Base-by-base conservation (phyloP, 768 basidiomycete species). In the Phaeotremella fagi region DNA sequence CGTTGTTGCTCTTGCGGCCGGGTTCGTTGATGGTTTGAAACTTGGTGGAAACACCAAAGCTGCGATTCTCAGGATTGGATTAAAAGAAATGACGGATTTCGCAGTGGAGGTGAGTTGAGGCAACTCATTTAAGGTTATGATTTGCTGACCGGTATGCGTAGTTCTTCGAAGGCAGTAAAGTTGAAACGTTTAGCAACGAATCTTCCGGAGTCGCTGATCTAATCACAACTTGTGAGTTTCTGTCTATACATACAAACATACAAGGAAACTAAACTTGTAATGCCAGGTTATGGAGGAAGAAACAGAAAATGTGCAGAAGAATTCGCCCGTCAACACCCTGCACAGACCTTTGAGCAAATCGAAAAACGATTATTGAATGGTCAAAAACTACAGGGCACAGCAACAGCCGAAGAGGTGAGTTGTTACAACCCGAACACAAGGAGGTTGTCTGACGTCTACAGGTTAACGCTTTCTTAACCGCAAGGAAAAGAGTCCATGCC, bases 1-100 rank as follows among this genome's bases (percentile, higher is more conserved):
- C 55, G 70, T 79, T 35, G 78, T 79, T 14, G 78, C 78, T 2
- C 68, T 79, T n/a, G 78, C 78, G 7, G 78, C 78, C 18, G 78
- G 78, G 0, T 68, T 79, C 29, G 67, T 75, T 12, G 78, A 79
- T 54, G 78, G 78, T 15, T 54, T 79, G 9, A 65, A 65, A 7
- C 68, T 76, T 64, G 78, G 77, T 12, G 72, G 75, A 42, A 77
- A 77, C 60, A 70, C 75, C 46, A 77, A 76, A 66, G 77, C 78
- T 44, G 78, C 78, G n/a, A 75, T 79, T 54, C 73, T 79, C 60
- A 64, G 78, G 47, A 77, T 78, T 52, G 78, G 78, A 43, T 60
- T 78, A 56, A 61, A 75, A 25, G 78, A 79, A 67, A 78, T 79
- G 75, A 77, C 75, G 48, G 64, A 73, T 47, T 78, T 78, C 70